phyloP scores from a whole-genome alignment of 192 early-diverging fungal species.

The Backusella macrospora region DNA sequence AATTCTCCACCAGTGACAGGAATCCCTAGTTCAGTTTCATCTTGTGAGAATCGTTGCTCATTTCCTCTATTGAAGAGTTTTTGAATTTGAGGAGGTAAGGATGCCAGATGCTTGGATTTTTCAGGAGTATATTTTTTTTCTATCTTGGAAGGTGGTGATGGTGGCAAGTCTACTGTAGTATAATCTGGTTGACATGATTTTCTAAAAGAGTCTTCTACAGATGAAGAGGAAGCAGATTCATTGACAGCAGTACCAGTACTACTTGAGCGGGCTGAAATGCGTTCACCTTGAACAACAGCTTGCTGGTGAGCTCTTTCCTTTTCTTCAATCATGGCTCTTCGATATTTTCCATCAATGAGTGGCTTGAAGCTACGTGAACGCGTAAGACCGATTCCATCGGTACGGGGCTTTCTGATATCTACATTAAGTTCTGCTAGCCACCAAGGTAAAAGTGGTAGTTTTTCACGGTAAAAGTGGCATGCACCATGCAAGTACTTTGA shows the following conservation, averaged over 20 bases:
- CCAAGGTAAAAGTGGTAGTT: constrained; percentile 50
- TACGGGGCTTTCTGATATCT: constrained; percentile 51
- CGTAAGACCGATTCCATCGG: constrained; percentile 37
- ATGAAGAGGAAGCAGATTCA: neutral
- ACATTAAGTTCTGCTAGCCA: constrained; percentile 54
- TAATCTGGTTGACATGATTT: constrained; percentile 1
- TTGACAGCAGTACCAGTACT: neutral
- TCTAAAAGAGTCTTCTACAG: neutral
- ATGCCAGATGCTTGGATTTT: neutral
- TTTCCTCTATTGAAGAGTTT: constrained; percentile 13
- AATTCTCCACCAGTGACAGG: constrained; percentile 15
- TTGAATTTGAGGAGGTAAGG: constrained; percentile 1
- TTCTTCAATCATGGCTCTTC: constrained; percentile 41
- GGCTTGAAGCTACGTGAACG: constrained; percentile 42
- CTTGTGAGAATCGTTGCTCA: neutral
- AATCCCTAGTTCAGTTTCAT: neutral
- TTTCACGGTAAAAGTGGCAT: constrained; percentile 47
- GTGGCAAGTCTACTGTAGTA: neutral
- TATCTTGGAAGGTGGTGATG: neutral
- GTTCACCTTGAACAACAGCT: constrained; percentile 10
- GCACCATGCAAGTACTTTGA: constrained; percentile 54
- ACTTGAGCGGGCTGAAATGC: neutral
- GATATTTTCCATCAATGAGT: constrained; percentile 38
- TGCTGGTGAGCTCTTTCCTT: constrained; percentile 31
- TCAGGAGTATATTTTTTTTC: neutral